Conservation (phyloP, 2,329 filamentous ascomycete genomes). For the Rosellinia necatrix region DNA sequence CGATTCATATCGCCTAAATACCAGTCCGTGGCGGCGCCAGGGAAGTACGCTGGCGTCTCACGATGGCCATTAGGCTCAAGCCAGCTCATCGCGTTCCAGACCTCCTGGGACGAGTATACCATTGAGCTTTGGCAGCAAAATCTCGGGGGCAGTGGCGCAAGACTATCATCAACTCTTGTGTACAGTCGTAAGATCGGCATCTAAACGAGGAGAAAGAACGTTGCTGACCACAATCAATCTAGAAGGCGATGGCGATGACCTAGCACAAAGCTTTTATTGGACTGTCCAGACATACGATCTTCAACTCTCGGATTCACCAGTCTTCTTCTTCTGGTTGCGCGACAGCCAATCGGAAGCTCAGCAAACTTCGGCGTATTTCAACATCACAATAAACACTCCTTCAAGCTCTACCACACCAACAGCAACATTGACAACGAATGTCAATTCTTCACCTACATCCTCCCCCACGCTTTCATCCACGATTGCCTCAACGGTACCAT, state of each 20-base stretch:
- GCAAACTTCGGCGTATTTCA: constrained; percentile 13
- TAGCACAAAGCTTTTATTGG: constrained; percentile 16
- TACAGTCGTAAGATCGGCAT: constrained; percentile 3
- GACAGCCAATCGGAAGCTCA: not conserved
- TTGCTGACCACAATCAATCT: not conserved
- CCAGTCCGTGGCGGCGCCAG: not conserved
- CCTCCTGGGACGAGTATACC: constrained; percentile 3
- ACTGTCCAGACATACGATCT: constrained; percentile 20
- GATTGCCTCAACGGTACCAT: not conserved
- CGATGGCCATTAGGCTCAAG: constrained; percentile 14
- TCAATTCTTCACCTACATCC: not conserved
- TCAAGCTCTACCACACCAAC: not conserved
- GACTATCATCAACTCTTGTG: not conserved
- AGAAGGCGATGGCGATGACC: not conserved
- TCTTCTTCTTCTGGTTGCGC: constrained; percentile 22
- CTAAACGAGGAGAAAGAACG: not conserved
- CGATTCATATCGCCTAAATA: constrained; percentile 7
- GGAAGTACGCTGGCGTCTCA: not conserved
- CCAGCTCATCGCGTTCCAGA: constrained; percentile 4
- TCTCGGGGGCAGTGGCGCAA: not conserved
- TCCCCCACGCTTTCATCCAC: not conserved
- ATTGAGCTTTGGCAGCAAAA: constrained; percentile 17
- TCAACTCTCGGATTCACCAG: constrained; percentile 3
- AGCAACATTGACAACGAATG: not conserved
- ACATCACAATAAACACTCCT: constrained; percentile 5